phyloP scores from a whole-genome alignment of 108 stramenopile species.

The Pseudonitzschia pungens region DNA sequence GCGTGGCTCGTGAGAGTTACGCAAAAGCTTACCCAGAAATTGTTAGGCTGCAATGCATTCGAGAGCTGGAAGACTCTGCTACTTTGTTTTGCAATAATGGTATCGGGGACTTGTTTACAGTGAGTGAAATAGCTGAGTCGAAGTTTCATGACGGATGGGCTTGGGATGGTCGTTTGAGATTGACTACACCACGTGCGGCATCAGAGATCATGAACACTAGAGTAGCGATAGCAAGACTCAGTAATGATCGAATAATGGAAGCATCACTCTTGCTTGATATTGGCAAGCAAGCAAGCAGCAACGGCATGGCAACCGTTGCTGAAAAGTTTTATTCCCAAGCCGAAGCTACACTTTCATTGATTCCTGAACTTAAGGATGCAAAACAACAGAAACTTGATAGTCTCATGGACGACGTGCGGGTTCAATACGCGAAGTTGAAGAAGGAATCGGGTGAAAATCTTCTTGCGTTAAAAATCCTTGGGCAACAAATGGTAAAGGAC shows the following conservation, averaged over 20 bases:
- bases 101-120: constrained; percentile 14
- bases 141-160: constrained; percentile 44
- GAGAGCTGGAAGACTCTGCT: constrained; percentile 71
- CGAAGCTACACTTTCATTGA: constrained; percentile 36
- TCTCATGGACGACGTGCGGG: constrained; percentile 45
- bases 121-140: constrained; percentile 43
- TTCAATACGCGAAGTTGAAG: constrained; percentile 84
- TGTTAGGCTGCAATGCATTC: constrained; percentile 63
- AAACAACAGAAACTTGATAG: constrained; percentile 21
- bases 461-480: constrained; percentile 68
- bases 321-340: constrained; percentile 70
- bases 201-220: constrained; percentile 57
- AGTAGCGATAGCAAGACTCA: constrained; percentile 70
- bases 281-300: constrained; percentile 74
- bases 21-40: constrained; percentile 63
- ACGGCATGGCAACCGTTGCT: constrained; percentile 54
- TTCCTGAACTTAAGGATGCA: constrained; percentile 17
- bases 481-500: constrained; percentile 39
- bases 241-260: constrained; percentile 54
- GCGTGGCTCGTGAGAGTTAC: constrained; percentile 77
- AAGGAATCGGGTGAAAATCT: constrained; percentile 55
- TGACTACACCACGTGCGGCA: constrained; percentile 31
- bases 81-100: background rate
- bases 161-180: constrained; percentile 47
- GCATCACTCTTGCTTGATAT: constrained; percentile 66